Conservation (phyloP, 805 yeast species). For the Sugiyamaella marilandica region DNA sequence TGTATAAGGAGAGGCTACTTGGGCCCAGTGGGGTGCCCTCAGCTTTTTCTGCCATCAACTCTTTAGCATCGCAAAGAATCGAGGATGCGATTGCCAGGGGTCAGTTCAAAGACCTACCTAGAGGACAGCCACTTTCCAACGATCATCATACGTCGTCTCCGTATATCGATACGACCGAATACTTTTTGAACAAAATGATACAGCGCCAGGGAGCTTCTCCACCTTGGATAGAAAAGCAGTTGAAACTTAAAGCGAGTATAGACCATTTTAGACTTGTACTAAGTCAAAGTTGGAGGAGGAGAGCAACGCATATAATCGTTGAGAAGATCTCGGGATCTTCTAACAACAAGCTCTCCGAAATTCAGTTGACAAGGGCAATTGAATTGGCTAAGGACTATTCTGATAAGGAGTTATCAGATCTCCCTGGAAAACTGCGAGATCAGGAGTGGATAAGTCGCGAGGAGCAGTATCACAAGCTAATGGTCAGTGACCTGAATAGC, state of each 20-base stretch:
- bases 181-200: constrained; percentile 72
- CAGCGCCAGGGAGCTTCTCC: constrained; percentile 71
- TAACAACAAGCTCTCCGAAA: not conserved
- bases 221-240: constrained; percentile 85
- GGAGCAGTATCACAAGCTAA: constrained; percentile 31
- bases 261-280: constrained; percentile 41
- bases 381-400: constrained; percentile 17
- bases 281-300: constrained; percentile 15
- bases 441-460: constrained; percentile 39
- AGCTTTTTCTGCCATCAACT: constrained; percentile 42
- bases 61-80: constrained; percentile 70
- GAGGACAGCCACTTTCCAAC: constrained; percentile 56
- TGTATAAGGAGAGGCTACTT: constrained; percentile 52
- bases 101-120: constrained; percentile 53
- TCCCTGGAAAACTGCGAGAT: constrained; percentile 7
- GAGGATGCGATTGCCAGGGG: constrained; percentile 72
- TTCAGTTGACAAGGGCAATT: not conserved
- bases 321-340: not conserved
- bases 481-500: constrained; percentile 43
- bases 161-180: constrained; percentile 64
- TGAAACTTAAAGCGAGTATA: constrained; percentile 48
- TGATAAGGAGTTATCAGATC: not conserved
- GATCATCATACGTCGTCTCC: constrained; percentile 44
- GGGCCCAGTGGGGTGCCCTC: constrained; percentile 34
- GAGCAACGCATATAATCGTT: constrained; percentile 5